Evolutionary conservation across 2,329 filamentous ascomycete genomes (phyloP).

Genomic region (Capronia epimyces): DNA sequence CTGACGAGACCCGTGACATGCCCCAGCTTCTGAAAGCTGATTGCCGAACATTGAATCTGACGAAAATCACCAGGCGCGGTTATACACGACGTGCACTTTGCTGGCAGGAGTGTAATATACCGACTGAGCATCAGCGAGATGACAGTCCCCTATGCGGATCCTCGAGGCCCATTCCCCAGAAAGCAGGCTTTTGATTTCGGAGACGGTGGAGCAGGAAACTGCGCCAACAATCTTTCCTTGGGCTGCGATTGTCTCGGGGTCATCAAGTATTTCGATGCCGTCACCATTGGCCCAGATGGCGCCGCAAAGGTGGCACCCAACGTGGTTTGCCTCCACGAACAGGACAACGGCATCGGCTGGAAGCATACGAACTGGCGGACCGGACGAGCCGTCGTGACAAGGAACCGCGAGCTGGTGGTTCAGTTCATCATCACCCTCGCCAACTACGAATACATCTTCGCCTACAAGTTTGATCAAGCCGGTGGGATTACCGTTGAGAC

Average conservation of each 20-base stretch:
- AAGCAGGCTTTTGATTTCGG: constrained; percentile 70
- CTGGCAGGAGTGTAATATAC: constrained; percentile 60
- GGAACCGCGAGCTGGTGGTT: constrained; percentile 58
- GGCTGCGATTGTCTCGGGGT: constrained; percentile 65
- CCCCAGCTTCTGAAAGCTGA: too few relatives aligned
- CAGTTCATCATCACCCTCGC: constrained; percentile 64
- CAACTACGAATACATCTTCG: constrained; percentile 68
- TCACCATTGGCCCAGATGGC: constrained; percentile 51
- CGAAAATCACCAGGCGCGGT: constrained; percentile 65
- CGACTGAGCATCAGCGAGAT: constrained; percentile 64
- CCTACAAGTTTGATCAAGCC: constrained; percentile 58
- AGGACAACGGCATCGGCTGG: constrained; percentile 64
- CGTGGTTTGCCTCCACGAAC: constrained; percentile 63
- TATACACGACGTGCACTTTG: constrained; percentile 64
- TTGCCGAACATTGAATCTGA: constrained; percentile 26
- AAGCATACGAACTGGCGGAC: constrained; percentile 67
- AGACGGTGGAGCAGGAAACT: constrained; percentile 61
- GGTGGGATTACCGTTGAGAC: constrained; percentile 58
- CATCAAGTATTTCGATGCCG: constrained; percentile 60
- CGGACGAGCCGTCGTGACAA: constrained; percentile 55
- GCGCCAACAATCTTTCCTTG: constrained; percentile 61
- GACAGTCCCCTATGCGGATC: constrained; percentile 63
- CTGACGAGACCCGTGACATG: background rate
- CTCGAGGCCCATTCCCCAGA: constrained; percentile 59
- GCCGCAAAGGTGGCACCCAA: constrained; percentile 51